A percentile compares a stretch with the other conserved stretches of the same genome.
These are phyloP conservation scores for Epipyxis sp. DNA, from an alignment of 108 stramenopile species.

Conservation along the genomic window DNA sequence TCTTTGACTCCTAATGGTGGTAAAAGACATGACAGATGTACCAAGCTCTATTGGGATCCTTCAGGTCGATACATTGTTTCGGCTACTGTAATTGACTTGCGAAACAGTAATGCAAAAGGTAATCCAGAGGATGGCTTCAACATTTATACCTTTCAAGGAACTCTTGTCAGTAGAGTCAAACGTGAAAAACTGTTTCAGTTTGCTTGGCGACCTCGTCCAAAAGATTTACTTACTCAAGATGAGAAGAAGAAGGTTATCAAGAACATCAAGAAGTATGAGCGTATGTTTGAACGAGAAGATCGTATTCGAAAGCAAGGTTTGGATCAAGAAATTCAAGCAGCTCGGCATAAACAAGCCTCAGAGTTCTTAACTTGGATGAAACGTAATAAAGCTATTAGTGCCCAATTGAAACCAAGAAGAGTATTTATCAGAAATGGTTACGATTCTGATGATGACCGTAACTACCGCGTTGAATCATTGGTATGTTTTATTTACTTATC, in stretches of 20 bases:
- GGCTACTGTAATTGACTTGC: slow-evolving; percentile 36
- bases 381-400: background rate
- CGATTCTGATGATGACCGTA: slow-evolving; percentile 31
- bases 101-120: slow-evolving; percentile 8
- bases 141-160: slow-evolving; percentile 78
- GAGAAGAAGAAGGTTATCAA: slow-evolving; percentile 75
- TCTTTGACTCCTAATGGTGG: slow-evolving; percentile 48
- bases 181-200: slow-evolving; percentile 13
- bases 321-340: background rate
- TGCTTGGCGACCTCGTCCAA: slow-evolving; percentile 83
- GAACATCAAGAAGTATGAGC: slow-evolving; percentile 93
- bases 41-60: slow-evolving; percentile 91
- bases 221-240: slow-evolving; percentile 70
- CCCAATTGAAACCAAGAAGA: background rate
- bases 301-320: slow-evolving; percentile 54
- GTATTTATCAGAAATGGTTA: slow-evolving; percentile 20
- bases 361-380: background rate
- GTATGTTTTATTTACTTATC: too few species aligned
- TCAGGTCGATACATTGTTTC: slow-evolving; percentile 81
- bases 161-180: background rate
- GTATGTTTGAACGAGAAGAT: slow-evolving; percentile 90
- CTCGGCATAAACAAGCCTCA: background rate
- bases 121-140: slow-evolving; percentile 44
- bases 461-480: slow-evolving; percentile 22
- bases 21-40: slow-evolving; percentile 88